Evolutionary conservation across 108 stramenopile species (phyloP), one percentile per base, ranked within the genome.

Genomic region (Schizochytrium sp.): DNA sequence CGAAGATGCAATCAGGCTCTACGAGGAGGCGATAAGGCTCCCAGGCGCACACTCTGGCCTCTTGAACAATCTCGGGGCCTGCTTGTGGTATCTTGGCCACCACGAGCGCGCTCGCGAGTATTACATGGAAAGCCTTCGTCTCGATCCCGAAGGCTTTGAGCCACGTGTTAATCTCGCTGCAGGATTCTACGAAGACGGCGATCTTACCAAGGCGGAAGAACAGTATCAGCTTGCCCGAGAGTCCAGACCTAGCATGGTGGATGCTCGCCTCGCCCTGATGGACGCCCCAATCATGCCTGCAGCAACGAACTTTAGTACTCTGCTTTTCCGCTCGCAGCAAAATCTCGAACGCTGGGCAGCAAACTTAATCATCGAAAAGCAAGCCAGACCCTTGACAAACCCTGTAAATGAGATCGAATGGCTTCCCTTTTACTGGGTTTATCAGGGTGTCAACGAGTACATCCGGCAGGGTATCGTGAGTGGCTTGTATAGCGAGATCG

Each of bases 371-470:
- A 34, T 34, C 0, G 34, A 34, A 34, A 34, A 34, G 34, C 34
- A 34, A 34, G 34, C 45, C 34, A 44, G 19, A 0, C 88, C 51
- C 28, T 16, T 57, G n/a, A 58, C 48, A 5, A 41, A 89, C 25
- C 88, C 90, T 4, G 57, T 90, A 0, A 51, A 43, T 44, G 72
- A 88, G 47, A 47, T 91, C 14, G 88, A 69, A 34, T 29, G 88
- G 59, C 41, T 93, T 1, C 93, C 93, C 10, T 94, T 94, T 57
- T 94, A 92, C 72, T 60, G 92, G 23, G 59, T 45, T 5, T 94
- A 92, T 60, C 88, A 89, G 23, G 93, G 93, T n/a, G 44, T 90
- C 44, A 91, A 93, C 89, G 89, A 93, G 47, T 87, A 91, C 5
- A 18, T 5, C 5, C 53, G 89, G 21, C 93, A 94, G 29, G 87